A percentile compares a stretch with the other conserved stretches of the same genome.
Conservation (phyloP, 2,329 filamentous ascomycete genomes). For the Akanthomyces dipterigenus region DNA sequence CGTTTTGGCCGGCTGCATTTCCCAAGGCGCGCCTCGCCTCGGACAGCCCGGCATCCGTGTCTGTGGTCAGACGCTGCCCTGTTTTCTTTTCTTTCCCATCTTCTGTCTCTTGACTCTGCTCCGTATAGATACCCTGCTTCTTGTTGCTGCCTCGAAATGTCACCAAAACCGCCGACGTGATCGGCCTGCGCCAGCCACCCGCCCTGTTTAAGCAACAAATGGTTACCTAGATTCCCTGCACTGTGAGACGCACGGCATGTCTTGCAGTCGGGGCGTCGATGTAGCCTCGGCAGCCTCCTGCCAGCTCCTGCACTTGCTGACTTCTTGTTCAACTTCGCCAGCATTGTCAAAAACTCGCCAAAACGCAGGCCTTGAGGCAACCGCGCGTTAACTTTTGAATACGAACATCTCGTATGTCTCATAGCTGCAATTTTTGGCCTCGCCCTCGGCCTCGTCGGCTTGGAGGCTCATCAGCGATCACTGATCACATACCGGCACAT, state of each 20-base stretch:
- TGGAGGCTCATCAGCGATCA: not conserved
- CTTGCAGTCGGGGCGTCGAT: not conserved
- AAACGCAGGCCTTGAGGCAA: not conserved
- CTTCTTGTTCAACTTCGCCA: not conserved
- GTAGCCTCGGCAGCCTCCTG: not conserved
- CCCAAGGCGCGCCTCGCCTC: not conserved
- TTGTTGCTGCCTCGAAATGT: not conserved
- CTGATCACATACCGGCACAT: not conserved
- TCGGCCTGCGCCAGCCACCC: not conserved
- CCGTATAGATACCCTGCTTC: not conserved
- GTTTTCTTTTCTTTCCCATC: not conserved
- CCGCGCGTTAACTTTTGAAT: not conserved
- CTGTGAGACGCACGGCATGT: not conserved
- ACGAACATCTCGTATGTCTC: not conserved
- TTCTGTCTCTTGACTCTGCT: too few relatives aligned
- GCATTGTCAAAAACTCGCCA: not conserved
- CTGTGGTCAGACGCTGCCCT: not conserved
- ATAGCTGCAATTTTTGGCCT: not conserved
- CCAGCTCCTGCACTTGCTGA: not conserved
- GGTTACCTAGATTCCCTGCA: not conserved
- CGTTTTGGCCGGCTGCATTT: not conserved
- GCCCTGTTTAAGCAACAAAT: not conserved
- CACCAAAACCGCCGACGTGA: not conserved
- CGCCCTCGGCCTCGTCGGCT: not conserved
- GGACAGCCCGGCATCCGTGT: not conserved